phyloP scores from a whole-genome alignment of 768 basidiomycete species.

The Leucocoprinus sp. region DNA sequence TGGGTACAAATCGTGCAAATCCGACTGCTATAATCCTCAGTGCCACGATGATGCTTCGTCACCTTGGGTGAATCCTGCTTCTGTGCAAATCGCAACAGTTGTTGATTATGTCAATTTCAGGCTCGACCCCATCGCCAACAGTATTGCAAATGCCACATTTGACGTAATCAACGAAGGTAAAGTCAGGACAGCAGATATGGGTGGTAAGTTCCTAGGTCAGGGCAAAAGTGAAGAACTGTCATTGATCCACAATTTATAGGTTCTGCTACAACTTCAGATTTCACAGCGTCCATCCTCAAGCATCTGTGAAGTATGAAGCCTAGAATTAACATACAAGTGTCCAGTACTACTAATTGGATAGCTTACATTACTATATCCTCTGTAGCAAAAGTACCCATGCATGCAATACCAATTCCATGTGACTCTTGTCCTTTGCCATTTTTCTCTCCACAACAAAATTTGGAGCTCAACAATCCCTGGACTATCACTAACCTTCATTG shows the following conservation, averaged over 20 bases:
- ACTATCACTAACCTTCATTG: constrained; percentile 37
- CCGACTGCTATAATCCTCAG: constrained; percentile 97
- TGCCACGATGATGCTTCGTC: constrained; percentile 95
- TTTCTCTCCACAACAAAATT: constrained; percentile 22
- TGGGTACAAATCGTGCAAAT: constrained; percentile 94
- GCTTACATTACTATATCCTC: constrained; percentile 11
- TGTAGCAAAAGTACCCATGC: constrained; percentile 14
- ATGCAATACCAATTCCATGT: constrained; percentile 2
- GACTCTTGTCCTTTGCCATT: background rate
- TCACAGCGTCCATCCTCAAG: constrained; percentile 88
- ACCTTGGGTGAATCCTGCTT: constrained; percentile 65
- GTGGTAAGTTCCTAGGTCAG: constrained; percentile 47
- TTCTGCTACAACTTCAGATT: constrained; percentile 86
- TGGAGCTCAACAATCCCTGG: constrained; percentile 50
- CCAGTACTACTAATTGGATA: background rate
- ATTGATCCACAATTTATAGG: constrained; percentile 34
- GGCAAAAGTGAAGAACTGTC: background rate
- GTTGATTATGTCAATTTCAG: constrained; percentile 26
- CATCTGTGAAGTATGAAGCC: constrained; percentile 36
- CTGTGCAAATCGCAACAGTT: constrained; percentile 8
- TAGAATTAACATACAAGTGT: constrained; percentile 15
- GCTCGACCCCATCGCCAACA: constrained; percentile 89
- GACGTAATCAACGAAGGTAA: constrained; percentile 84
- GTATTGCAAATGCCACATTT: constrained; percentile 87
- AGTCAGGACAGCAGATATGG: constrained; percentile 92